These are phyloP conservation scores for Euphorbia celastroides DNA, from an alignment of 441 rosid species.

Conservation along the genomic window DNA sequence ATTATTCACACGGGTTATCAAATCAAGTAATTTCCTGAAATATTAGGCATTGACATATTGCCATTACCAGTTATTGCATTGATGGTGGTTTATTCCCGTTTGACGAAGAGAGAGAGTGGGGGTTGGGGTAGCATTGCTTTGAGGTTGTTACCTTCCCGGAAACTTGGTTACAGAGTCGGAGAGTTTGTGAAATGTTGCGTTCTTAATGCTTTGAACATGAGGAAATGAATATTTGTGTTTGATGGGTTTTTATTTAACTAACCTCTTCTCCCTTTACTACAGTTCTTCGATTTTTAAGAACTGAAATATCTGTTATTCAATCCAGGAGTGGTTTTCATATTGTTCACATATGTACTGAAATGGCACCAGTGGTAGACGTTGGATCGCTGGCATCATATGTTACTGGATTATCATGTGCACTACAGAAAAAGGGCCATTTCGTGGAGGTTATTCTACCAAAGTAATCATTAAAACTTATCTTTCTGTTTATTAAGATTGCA, in stretches of 20 bases:
- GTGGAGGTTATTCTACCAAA: constrained; percentile 87
- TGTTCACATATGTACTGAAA: constrained; percentile 81
- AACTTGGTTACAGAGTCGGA: neutral
- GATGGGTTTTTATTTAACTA: neutral
- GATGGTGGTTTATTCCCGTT: too few species aligned
- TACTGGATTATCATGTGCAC: constrained; percentile 51
- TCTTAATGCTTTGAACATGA: neutral
- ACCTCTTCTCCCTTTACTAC: neutral
- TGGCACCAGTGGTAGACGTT: constrained; percentile 62
- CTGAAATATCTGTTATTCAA: constrained; percentile 15
- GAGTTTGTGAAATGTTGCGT: neutral
- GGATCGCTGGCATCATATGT: constrained; percentile 70
- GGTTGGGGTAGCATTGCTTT: neutral
- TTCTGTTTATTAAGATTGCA: neutral
- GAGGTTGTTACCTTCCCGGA: constrained; percentile 1
- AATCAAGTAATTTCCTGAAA: neutral
- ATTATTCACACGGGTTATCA: neutral
- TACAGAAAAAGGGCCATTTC: constrained; percentile 61
- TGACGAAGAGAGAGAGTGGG: too few species aligned
- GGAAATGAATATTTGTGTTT: neutral
- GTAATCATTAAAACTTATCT: constrained; percentile 31
- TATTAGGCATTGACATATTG: neutral
- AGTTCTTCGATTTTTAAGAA: neutral
- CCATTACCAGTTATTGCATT: neutral
- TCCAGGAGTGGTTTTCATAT: constrained; percentile 63